These are phyloP conservation scores for Crithidia acanthocephali DNA, from an alignment of 208 protist genomes.

Conservation along the genomic window DNA sequence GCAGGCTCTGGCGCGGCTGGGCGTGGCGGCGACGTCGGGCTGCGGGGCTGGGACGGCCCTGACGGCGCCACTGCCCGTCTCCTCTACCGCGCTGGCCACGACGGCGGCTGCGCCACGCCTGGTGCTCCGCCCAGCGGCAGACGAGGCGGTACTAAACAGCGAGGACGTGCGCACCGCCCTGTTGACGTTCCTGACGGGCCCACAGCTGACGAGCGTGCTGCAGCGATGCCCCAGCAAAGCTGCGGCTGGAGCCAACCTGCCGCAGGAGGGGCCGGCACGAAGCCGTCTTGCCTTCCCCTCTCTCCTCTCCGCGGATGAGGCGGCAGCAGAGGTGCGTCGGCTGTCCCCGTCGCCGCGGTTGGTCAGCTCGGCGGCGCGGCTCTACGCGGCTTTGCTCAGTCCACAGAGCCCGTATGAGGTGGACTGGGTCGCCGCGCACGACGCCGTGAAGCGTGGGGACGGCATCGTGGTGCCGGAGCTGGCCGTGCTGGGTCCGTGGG, in stretches of 20 bases:
- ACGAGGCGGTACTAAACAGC: slow-evolving; percentile 5
- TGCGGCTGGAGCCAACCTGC: too few species aligned
- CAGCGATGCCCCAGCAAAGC: slow-evolving; percentile 9
- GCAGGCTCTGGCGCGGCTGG: slow-evolving; percentile 15
- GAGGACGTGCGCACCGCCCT: slow-evolving; percentile 22
- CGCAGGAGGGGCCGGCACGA: neutral
- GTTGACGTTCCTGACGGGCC: slow-evolving; percentile 29
- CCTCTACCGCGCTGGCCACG: neutral
- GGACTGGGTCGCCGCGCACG: slow-evolving; percentile 45
- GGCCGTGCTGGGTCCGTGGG: slow-evolving; percentile 35
- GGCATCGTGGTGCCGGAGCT: slow-evolving; percentile 50
- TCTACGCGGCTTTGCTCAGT: slow-evolving; percentile 45
- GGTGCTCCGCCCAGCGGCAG: slow-evolving; percentile 16
- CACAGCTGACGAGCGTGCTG: slow-evolving; percentile 21
- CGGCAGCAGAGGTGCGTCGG: neutral
- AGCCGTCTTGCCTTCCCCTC: neutral
- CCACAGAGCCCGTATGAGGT: slow-evolving; percentile 40
- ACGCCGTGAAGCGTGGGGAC: slow-evolving; percentile 37
- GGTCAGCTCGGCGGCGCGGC: slow-evolving; percentile 21
- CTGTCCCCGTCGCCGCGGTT: slow-evolving; percentile 5
- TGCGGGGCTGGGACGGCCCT: neutral
- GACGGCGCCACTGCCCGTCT: neutral
- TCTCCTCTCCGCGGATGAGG: neutral
- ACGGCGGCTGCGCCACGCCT: neutral
- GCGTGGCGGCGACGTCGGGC: neutral